A percentile compares a stretch with the other conserved stretches of the same genome.
These are phyloP conservation scores for Theobroma grandiflorum DNA, from an alignment of 441 rosid genomes.

Conservation along the genomic window DNA sequence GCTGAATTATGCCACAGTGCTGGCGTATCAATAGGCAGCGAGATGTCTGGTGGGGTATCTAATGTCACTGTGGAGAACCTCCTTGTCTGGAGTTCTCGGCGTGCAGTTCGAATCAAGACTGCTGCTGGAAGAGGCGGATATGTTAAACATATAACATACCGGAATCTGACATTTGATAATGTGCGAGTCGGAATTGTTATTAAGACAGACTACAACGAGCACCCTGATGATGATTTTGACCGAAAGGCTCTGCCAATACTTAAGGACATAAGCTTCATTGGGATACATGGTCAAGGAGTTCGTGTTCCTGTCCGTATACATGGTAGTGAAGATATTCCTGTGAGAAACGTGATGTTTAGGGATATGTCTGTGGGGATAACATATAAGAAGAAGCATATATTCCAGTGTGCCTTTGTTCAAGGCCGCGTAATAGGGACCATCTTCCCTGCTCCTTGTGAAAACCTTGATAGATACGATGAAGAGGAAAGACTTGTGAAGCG, in stretches of 20 bases:
- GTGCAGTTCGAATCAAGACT: conserved; percentile 91
- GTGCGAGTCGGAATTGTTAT: conserved; percentile 92
- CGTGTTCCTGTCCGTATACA: conserved; percentile 95
- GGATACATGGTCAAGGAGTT: conserved; percentile 85
- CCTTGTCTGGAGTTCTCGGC: conserved; percentile 86
- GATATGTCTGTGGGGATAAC: conserved; percentile 84
- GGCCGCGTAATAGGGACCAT: conserved; percentile 86
- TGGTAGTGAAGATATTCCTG: conserved; percentile 81
- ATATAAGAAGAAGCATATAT: conserved; percentile 93
- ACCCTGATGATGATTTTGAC: conserved; percentile 79
- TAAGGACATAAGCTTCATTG: conserved; percentile 67
- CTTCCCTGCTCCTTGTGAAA: conserved; percentile 87
- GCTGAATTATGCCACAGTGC: conserved; percentile 61
- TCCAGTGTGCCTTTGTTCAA: conserved; percentile 86
- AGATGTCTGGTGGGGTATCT: conserved; percentile 98
- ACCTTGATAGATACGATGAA: conserved; percentile 83
- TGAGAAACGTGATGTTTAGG: conserved; percentile 75
- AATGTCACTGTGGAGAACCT: conserved; percentile 82
- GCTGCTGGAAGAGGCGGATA: conserved; percentile 95
- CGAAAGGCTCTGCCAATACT: conserved; percentile 72
- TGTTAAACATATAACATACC: conserved; percentile 67
- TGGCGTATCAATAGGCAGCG: conserved; percentile 94
- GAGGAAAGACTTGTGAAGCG: conserved; percentile 63
- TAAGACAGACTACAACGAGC: conserved; percentile 97
- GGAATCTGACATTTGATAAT: conserved; percentile 79